Evolutionary conservation across 306 rosid species (phyloP).

Genomic region (Sicyos edulis): DNA sequence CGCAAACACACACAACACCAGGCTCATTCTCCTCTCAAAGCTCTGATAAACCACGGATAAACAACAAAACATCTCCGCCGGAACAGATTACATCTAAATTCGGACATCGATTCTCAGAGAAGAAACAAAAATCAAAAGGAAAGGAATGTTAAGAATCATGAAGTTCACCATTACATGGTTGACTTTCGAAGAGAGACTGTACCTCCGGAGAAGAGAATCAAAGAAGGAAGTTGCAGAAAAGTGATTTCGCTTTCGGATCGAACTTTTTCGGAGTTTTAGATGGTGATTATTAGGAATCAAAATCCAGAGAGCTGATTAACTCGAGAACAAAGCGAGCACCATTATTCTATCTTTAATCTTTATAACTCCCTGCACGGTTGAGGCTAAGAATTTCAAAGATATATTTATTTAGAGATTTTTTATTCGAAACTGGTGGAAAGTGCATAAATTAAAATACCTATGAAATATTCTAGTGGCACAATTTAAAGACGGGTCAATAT

Average conservation of each 20-base stretch:
- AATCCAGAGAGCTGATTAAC: not conserved
- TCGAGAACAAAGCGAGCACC: not conserved
- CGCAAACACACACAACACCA: not conserved
- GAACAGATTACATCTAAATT: not conserved
- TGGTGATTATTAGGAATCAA: not conserved
- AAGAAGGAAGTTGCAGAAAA: conserved; percentile 17
- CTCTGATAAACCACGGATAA: too few relatives aligned
- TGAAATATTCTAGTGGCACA: too few relatives aligned
- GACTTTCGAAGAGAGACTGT: conserved; percentile 1
- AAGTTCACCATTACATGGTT: not conserved
- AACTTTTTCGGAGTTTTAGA: not conserved
- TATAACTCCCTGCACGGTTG: too few relatives aligned
- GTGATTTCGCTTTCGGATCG: conserved; percentile 18
- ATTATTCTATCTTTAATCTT: not conserved
- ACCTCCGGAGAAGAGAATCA: conserved; percentile 17
- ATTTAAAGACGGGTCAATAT: too few relatives aligned
- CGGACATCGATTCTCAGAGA: not conserved
- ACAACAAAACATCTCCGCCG: not conserved
- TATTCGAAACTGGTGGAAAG: too few relatives aligned
- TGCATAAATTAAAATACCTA: too few relatives aligned
- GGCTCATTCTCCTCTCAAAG: too few relatives aligned
- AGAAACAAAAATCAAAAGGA: too few relatives aligned
- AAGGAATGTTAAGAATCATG: not conserved
- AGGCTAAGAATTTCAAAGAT: too few relatives aligned
- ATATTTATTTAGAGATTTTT: too few relatives aligned